Percentiles rank a stretch among this genome's conserved stretches.
phyloP scores from a whole-genome alignment of 1,284 basidiomycete genomes.

The Marasmius tenuissimus region DNA sequence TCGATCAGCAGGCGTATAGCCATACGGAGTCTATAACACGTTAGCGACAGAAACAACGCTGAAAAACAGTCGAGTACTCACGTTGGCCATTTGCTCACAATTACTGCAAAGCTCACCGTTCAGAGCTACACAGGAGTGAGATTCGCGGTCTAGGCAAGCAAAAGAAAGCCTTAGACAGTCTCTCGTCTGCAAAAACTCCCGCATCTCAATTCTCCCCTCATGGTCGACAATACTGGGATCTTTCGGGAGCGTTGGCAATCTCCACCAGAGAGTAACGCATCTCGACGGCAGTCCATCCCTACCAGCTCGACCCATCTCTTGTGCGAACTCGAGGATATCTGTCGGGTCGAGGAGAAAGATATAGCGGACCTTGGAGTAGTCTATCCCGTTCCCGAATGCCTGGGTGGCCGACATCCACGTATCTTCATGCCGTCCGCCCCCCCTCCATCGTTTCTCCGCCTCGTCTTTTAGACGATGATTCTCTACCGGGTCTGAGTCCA shows the following conservation, averaged over 20 bases:
- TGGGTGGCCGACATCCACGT: slow-evolving; percentile 9
- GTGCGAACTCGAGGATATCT: slow-evolving; percentile 5
- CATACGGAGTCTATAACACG: background rate
- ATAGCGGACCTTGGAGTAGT: slow-evolving; percentile 5
- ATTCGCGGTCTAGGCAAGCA: background rate
- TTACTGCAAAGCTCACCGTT: slow-evolving; percentile 2
- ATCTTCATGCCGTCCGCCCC: background rate
- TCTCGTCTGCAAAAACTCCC: background rate
- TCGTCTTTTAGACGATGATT: background rate
- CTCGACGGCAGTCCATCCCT: background rate
- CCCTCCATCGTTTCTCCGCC: slow-evolving; percentile 1
- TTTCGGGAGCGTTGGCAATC: background rate
- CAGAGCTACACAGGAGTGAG: slow-evolving; percentile 7
- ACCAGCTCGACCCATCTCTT: slow-evolving; percentile 7
- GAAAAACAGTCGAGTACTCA: background rate
- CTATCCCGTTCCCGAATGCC: slow-evolving; percentile 15
- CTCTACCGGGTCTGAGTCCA: background rate
- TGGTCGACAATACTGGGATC: background rate
- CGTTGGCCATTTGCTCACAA: slow-evolving; percentile 2
- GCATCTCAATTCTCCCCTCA: slow-evolving; percentile 1
- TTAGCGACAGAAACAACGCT: background rate
- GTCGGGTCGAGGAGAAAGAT: slow-evolving; percentile 5
- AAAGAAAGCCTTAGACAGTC: slow-evolving; percentile 5
- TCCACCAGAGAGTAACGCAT: background rate
- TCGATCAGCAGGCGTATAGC: background rate